A percentile compares a stretch with the other conserved stretches of the same genome.
Conservation (phyloP, 306 rosid species). For the Hylodesmum podocarpum region DNA sequence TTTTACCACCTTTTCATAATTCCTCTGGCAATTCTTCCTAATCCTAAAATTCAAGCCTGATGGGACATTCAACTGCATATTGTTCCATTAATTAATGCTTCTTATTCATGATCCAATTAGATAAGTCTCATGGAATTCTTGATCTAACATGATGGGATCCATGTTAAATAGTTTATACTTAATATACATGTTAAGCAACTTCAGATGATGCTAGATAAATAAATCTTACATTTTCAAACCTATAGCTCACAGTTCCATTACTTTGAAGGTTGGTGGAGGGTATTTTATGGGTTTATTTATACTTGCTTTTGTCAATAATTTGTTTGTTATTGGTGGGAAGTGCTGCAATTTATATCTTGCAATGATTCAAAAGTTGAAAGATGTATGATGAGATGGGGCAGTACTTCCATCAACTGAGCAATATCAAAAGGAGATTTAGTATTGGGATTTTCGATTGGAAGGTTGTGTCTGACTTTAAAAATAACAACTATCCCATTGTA, state of each 20-base stretch:
- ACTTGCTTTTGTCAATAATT: background rate
- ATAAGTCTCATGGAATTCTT: background rate
- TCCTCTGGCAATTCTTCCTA: background rate
- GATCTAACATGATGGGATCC: too few species aligned
- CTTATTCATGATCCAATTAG: background rate
- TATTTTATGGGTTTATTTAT: background rate
- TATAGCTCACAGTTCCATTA: too few species aligned
- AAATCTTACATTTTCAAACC: too few species aligned
- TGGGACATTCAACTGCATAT: conserved; percentile 30
- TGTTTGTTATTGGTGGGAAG: background rate
- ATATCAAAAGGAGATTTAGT: background rate
- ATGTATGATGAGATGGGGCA: conserved; percentile 5
- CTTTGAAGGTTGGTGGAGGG: background rate
- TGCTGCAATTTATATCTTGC: background rate
- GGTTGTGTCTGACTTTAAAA: background rate
- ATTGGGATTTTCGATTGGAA: background rate
- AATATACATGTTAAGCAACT: too few species aligned
- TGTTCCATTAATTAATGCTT: conserved; percentile 11
- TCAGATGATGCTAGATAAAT: too few species aligned
- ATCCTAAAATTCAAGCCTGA: conserved; percentile 11
- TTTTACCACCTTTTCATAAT: background rate
- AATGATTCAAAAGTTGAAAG: conserved; percentile 5
- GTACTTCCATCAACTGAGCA: background rate
- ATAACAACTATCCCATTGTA: background rate
- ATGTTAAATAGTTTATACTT: too few species aligned